Evolutionary conservation across 1,284 basidiomycete species (phyloP).

Genomic region (Mycosarcoma maydis): DNA sequence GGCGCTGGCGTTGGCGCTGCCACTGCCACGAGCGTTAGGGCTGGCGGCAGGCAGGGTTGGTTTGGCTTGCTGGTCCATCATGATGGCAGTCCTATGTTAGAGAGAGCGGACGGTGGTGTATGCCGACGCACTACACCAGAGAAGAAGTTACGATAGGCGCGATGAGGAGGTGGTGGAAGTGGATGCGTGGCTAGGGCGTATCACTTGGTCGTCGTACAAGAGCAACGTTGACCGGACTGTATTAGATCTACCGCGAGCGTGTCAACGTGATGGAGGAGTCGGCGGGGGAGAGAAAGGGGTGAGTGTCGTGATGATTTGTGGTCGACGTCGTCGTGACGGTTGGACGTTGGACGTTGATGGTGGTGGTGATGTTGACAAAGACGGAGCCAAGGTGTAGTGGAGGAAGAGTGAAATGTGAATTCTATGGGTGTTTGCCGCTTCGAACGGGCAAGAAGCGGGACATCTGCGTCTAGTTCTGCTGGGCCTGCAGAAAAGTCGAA

Average conservation of each 20-base stretch:
- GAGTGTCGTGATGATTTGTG: background rate
- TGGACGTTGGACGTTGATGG: constrained; percentile 2
- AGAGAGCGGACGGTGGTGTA: no score
- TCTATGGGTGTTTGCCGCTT: background rate
- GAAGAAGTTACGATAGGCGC: no score
- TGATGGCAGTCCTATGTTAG: background rate
- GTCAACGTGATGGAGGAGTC: no score
- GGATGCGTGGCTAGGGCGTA: no score
- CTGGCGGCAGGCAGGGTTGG: constrained; percentile 44
- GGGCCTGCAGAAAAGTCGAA: no score
- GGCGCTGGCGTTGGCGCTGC: constrained; percentile 44
- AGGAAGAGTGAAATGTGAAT: background rate
- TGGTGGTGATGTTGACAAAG: background rate
- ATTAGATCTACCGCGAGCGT: no score
- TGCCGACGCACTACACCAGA: no score
- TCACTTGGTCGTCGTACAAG: no score
- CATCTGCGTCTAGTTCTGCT: background rate
- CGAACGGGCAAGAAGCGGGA: constrained; percentile 2
- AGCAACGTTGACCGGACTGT: no score
- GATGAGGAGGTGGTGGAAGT: no score
- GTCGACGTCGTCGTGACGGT: constrained; percentile 2
- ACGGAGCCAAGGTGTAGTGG: constrained; percentile 2
- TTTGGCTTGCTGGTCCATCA: constrained; percentile 50
- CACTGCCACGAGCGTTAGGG: constrained; percentile 47
- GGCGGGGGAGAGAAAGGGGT: no score